Evolutionary conservation across 2,329 filamentous ascomycete genomes (phyloP).

Genomic region (Metarhizium brunneum): DNA sequence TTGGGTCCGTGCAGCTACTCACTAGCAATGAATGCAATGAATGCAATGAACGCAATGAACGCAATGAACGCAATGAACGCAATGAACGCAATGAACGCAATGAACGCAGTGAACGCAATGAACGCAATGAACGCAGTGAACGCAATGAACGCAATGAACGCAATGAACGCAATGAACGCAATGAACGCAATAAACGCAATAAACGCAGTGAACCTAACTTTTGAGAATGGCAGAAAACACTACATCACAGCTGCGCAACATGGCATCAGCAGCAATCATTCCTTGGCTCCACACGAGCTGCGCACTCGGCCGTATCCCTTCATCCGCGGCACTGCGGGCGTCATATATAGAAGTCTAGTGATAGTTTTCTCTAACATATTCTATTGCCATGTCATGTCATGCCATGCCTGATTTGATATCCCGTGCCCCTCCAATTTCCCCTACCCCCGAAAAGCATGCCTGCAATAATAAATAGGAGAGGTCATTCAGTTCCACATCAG

Average conservation of each 20-base stretch:
- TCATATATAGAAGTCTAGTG: background rate
- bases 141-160: too few species aligned
- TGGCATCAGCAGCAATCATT: background rate
- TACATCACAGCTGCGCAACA: background rate
- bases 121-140: too few species aligned
- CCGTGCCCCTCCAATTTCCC: background rate
- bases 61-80: too few species aligned
- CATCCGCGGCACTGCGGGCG: background rate
- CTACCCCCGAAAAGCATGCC: background rate
- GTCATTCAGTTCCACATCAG: background rate
- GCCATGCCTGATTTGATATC: background rate
- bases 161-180: too few species aligned
- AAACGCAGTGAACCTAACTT: too few species aligned
- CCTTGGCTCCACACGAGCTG: background rate
- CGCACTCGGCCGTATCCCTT: background rate
- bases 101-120: too few species aligned
- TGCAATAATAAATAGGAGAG: background rate
- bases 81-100: too few species aligned
- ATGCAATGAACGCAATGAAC: too few species aligned
- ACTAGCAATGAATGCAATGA: too few species aligned
- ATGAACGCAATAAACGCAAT: too few species aligned
- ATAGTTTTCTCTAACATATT: constrained; percentile 7
- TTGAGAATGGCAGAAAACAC: too few species aligned
- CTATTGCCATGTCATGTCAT: background rate
- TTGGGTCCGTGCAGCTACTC: too few species aligned